Evolutionary conservation across 768 basidiomycete genomes (phyloP), one percentile per base, ranked within the genome.

Genomic region (Tylopilus intermedius): DNA sequence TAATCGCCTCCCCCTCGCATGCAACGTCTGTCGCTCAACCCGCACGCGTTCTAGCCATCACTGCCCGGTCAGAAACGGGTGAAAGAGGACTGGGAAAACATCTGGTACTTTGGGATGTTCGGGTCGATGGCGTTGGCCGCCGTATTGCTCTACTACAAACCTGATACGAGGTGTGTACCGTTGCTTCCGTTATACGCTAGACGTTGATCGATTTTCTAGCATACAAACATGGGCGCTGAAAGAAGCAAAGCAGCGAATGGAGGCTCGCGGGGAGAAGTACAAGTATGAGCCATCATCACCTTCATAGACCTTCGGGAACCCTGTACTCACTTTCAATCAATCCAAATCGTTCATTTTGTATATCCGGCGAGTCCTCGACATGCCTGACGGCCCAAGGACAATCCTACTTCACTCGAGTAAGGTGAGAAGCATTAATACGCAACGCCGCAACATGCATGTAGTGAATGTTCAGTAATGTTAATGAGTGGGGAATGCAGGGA

Each of bases 91-190:
- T 96, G 93, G 93, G 94, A 96, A 74, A 83, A 79, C 58, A 76
- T 90, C 38, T 96, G 91, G 88, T 90, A 90, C 64, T 67, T 83
- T 56, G 94, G 93, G 30, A 93, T 96, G 89, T 93, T 89, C 64
- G 94, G 94, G 32, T 75, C 82, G 11, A 86, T 96, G 81, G 81
- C 76, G 5, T 72, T 93, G 55, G 88, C 85, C 29, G 70, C 79
- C 9, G 80, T 94, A 30, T 73, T 90, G 67, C 71, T 92, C 24
- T 90, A 91, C 71, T 94, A 93, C 76, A 94, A 94, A 72, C 93
- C 93, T 3, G 90, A 95, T 66, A 93, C 90, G 15, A 92, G 88
- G 93, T 93, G 58, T 55, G 87, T 57, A 4, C 32, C 5, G 2
- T 29, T 24, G 11, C 27, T 9, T 47, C 49, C 45, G 32, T 50